Conservation (phyloP, 1,284 basidiomycete species). For the Farysia itapuensis region DNA sequence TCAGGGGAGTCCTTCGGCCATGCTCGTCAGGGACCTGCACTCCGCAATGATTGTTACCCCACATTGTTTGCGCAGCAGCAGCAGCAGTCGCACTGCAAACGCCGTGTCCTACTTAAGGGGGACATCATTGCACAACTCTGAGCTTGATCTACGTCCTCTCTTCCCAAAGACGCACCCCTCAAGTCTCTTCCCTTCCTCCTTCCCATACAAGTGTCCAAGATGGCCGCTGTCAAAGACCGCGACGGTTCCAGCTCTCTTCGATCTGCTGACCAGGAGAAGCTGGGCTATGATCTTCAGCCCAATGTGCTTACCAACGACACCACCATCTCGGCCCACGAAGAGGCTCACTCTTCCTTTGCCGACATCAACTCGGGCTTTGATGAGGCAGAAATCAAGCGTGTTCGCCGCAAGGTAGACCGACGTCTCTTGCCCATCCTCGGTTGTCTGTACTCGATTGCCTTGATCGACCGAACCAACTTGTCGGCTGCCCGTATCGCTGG, state of each 20-base stretch:
- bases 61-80: too few relatives aligned
- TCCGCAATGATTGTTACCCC: too few relatives aligned
- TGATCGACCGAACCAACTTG: conserved; percentile 56
- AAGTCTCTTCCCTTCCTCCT: too few relatives aligned
- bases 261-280: conserved; percentile 30
- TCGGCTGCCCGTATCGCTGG: conserved; percentile 48
- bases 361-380: conserved; percentile 45
- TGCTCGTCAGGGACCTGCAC: too few relatives aligned
- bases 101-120: too few relatives aligned
- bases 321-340: conserved; percentile 9
- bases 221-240: too few relatives aligned
- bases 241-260: conserved; percentile 30
- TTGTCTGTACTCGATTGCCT: conserved; percentile 57
- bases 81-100: too few relatives aligned
- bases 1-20: too few relatives aligned
- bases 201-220: too few relatives aligned
- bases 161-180: too few relatives aligned
- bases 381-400: conserved; percentile 33
- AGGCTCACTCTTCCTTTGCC: conserved; percentile 19
- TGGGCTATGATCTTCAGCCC: conserved; percentile 18
- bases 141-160: too few relatives aligned
- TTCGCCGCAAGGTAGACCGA: conserved; percentile 56
- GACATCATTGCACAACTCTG: too few relatives aligned
- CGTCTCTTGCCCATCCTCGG: conserved; percentile 60
- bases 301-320: conserved; percentile 28